A percentile compares a stretch with the other conserved stretches of the same genome.
These are phyloP conservation scores for Ophiostoma ulmi DNA, from an alignment of 2,329 filamentous ascomycete genomes.

Conservation along the genomic window DNA sequence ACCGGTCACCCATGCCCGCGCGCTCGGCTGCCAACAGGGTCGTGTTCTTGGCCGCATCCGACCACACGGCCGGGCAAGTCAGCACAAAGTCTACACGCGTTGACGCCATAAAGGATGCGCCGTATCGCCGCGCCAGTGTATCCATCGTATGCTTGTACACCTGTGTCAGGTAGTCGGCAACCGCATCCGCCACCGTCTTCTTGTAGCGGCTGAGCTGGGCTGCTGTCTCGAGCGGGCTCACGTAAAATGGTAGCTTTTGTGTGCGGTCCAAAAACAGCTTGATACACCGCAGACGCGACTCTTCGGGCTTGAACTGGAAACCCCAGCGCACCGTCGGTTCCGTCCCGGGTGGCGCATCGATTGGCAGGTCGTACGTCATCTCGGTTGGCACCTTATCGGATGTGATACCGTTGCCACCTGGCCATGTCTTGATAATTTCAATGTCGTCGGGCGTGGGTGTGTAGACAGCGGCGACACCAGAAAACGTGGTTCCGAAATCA, in stretches of 20 bases:
- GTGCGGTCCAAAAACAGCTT: slow-evolving; percentile 78
- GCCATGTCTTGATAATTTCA: slow-evolving; percentile 81
- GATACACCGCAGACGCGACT: slow-evolving; percentile 71
- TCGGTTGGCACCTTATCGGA: slow-evolving; percentile 82
- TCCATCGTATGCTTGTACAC: slow-evolving; percentile 75
- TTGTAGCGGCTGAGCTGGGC: slow-evolving; percentile 68
- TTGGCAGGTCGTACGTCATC: slow-evolving; percentile 56
- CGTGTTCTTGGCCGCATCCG: slow-evolving; percentile 77
- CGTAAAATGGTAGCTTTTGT: slow-evolving; percentile 75
- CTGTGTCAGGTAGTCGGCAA: slow-evolving; percentile 72
- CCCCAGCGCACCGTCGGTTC: slow-evolving; percentile 65
- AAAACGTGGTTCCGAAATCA: slow-evolving; percentile 82
- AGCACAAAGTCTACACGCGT: slow-evolving; percentile 75
- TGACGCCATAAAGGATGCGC: slow-evolving; percentile 70
- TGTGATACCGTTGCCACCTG: slow-evolving; percentile 78
- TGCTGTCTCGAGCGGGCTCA: slow-evolving; percentile 70
- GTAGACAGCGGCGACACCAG: slow-evolving; percentile 68
- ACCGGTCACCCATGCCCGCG: slow-evolving; percentile 68
- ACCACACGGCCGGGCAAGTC: slow-evolving; percentile 80
- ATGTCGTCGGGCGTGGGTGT: slow-evolving; percentile 72
- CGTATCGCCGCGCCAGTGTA: slow-evolving; percentile 67
- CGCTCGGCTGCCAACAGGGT: slow-evolving; percentile 71
- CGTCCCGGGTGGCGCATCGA: slow-evolving; percentile 35
- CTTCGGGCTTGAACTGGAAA: slow-evolving; percentile 75
- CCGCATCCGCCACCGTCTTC: slow-evolving; percentile 73